These are phyloP conservation scores for Lecanicillium sp. DNA, from an alignment of 2,329 filamentous ascomycete genomes.

Conservation along the genomic window DNA sequence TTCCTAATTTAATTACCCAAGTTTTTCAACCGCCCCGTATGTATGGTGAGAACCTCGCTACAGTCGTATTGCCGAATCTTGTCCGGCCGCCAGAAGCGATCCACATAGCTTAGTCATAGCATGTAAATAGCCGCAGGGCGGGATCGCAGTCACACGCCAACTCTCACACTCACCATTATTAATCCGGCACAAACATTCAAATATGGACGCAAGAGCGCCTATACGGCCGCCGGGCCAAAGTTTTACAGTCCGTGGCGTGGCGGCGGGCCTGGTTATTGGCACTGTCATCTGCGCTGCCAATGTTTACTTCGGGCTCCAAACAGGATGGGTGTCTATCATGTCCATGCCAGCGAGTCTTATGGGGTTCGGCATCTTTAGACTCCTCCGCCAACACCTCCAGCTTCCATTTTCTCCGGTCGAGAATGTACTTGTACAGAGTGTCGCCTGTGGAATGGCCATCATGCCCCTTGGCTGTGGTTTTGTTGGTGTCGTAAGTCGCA, in stretches of 20 bases:
- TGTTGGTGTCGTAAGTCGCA: constrained; percentile 65
- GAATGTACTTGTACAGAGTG: constrained; percentile 93
- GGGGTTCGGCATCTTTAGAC: constrained; percentile 89
- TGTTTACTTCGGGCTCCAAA: constrained; percentile 98
- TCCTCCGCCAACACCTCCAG: constrained; percentile 61
- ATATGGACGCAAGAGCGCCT: constrained; percentile 7
- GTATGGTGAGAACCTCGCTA: too few species aligned
- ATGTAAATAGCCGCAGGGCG: too few species aligned
- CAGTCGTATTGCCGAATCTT: too few species aligned
- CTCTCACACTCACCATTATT: too few species aligned
- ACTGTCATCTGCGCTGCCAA: constrained; percentile 93
- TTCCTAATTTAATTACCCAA: too few species aligned
- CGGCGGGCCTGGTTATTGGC: constrained; percentile 75
- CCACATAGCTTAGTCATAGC: too few species aligned
- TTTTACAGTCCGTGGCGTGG: constrained; percentile 77
- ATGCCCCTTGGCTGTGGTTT: constrained; percentile 96
- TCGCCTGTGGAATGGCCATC: constrained; percentile 89
- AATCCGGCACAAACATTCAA: too few species aligned
- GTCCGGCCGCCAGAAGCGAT: too few species aligned
- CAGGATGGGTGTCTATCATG: constrained; percentile 70
- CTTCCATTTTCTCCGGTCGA: constrained; percentile 89
- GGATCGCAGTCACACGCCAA: too few species aligned
- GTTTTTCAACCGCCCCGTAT: too few species aligned
- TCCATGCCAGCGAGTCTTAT: constrained; percentile 93
- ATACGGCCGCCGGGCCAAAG: constrained; percentile 44